Evolutionary conservation across 192 early-diverging fungal species (phyloP).

Genomic region (Spizellomyces sp.): DNA sequence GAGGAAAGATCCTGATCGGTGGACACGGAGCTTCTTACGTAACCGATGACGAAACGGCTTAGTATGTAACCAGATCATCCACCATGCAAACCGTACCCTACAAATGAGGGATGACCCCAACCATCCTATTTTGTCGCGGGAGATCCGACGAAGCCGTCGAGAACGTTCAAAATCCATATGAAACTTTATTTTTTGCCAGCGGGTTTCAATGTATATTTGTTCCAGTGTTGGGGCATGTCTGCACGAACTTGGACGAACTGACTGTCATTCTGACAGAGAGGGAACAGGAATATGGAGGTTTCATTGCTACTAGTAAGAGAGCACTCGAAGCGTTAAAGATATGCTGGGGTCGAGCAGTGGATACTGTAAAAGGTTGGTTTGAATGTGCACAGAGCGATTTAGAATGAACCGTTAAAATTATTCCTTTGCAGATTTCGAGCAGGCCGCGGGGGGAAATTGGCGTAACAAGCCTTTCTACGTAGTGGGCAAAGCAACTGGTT

Average conservation of each 20-base stretch:
- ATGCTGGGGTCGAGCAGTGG: constrained; percentile 18
- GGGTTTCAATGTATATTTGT: constrained; percentile 14
- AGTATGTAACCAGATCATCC: no score
- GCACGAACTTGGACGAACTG: background rate
- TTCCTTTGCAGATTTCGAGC: constrained; percentile 1
- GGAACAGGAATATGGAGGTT: constrained; percentile 22
- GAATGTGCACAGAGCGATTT: background rate
- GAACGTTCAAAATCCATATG: constrained; percentile 1
- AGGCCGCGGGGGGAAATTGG: constrained; percentile 29
- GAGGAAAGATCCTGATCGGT: no score
- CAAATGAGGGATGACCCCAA: background rate
- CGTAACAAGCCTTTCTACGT: constrained; percentile 39
- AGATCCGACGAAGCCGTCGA: constrained; percentile 20
- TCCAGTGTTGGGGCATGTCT: constrained; percentile 9
- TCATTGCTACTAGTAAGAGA: constrained; percentile 46
- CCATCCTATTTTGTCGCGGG: constrained; percentile 22
- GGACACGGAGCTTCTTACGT: no score
- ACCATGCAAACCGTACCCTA: no score
- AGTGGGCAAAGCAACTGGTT: constrained; percentile 47
- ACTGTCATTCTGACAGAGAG: background rate
- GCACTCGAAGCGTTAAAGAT: constrained; percentile 41
- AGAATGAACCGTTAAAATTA: background rate
- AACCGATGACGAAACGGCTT: no score
- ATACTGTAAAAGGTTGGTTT: background rate
- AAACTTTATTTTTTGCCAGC: background rate